These are phyloP conservation scores for Pinus taeda DNA, from an alignment of 75 land plant genomes.

Conservation along the genomic window DNA sequence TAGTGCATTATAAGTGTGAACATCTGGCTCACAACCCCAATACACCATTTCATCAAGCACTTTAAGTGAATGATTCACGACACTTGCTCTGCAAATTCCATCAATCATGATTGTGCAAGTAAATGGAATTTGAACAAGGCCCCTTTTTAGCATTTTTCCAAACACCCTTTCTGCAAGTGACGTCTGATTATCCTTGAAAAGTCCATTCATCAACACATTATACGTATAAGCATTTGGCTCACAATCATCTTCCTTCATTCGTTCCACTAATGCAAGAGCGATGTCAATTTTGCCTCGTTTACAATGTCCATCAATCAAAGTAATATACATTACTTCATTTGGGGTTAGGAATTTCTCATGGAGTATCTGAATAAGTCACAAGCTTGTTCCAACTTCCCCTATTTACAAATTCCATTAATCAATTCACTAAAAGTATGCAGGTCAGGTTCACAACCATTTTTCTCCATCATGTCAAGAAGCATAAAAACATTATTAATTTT, in stretches of 20 bases:
- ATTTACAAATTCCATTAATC: constrained; percentile 44
- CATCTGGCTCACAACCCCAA: constrained; percentile 37
- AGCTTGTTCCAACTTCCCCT: constrained; percentile 35
- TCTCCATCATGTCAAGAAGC: constrained; percentile 39
- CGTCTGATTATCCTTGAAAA: constrained; percentile 38
- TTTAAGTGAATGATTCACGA: constrained; percentile 28
- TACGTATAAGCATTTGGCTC: constrained; percentile 39
- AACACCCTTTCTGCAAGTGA: constrained; percentile 33
- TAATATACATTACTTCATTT: constrained; percentile 58
- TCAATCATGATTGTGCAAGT: constrained; percentile 52
- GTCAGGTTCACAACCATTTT: constrained; percentile 41
- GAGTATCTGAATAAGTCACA: constrained; percentile 30
- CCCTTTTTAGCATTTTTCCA: constrained; percentile 26
- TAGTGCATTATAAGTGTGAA: constrained; percentile 37
- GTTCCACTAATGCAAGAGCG: constrained; percentile 38
- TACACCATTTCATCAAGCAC: constrained; percentile 38
- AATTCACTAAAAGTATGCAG: constrained; percentile 46
- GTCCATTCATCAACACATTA: constrained; percentile 45
- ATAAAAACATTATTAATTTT: constrained; percentile 28
- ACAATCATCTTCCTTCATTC: constrained; percentile 35
- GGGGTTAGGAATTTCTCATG: constrained; percentile 32
- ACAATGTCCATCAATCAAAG: constrained; percentile 68
- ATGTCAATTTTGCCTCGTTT: constrained; percentile 32
- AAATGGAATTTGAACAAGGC: constrained; percentile 24
- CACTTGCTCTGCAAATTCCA: constrained; percentile 37